Evolutionary conservation across 805 yeast species (phyloP), one percentile per base, ranked within the genome.

Genomic region (Candida chauliodis): DNA sequence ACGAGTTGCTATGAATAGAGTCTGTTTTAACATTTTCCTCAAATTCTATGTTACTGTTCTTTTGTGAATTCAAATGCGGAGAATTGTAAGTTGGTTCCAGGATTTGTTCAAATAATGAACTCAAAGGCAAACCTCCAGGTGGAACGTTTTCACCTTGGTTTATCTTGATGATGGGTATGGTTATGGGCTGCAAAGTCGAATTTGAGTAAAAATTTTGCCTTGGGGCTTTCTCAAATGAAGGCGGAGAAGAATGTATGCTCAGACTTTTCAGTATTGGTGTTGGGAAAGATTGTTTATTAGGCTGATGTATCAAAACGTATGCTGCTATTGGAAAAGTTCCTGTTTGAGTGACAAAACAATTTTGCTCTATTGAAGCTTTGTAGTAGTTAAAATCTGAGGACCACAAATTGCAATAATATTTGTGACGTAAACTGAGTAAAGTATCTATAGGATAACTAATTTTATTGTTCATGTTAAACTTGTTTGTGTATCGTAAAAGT

Each of bases 141-240:
- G 69, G 67, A 8, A 58, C 34, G 7, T 44, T 47, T 41, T 48
- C 43, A 1, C 65, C 64, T 2, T 57, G 59, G 11, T 48, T 55
- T 1, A 56, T 42, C 30, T 48, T 44, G 29, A 61, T 30, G 3
- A 49, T 35, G 24, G 41, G 41, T 24, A 38, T 38, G 5, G 19
- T 13, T 8, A 36, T 10, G 3, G 39, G 35, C 8, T 34, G 37
- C n/a, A n/a, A n/a, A n/a, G n/a, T n/a, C 6, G 17, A 13, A 13
- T 20, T 30, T 8, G 10, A 8, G 14, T 19, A 15, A 6, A 13
- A 30, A 11, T 30, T 30, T 21, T 15, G 3, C 5, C 14, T 16
- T 16, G 10, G 8, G 11, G 25, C 8, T 20, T 28, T 34, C 21
- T 23, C 19, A 11, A 32, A 36, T 15, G 34, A 23, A 3, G 39